Conservation (phyloP, 1,284 basidiomycete genomes). For the Sanghuangporus baumii region DNA sequence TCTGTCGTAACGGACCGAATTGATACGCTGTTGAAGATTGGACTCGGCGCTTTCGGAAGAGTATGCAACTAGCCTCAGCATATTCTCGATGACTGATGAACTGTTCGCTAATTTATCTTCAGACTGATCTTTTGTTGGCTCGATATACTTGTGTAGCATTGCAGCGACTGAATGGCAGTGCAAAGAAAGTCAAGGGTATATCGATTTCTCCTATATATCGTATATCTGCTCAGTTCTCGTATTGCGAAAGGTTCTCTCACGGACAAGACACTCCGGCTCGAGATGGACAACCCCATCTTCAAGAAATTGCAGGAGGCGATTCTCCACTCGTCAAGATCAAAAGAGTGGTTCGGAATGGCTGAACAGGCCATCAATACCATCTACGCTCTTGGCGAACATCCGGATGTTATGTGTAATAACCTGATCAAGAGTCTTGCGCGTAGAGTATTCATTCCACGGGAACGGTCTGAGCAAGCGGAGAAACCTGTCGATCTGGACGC, state of each 20-base stretch:
- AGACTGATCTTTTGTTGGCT: conserved; percentile 86
- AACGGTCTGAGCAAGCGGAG: conserved; percentile 8
- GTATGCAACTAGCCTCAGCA: conserved; percentile 31
- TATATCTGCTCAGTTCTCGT: not conserved
- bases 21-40: conserved; percentile 82
- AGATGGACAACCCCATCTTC: conserved; percentile 89
- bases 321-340: conserved; percentile 72
- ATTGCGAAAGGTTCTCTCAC: conserved; percentile 60
- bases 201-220: not conserved
- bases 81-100: not conserved
- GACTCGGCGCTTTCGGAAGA: conserved; percentile 84
- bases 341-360: conserved; percentile 93
- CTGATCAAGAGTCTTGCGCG: conserved; percentile 80
- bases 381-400: conserved; percentile 91
- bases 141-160: conserved; percentile 93
- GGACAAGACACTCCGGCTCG: conserved; percentile 82
- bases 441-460: conserved; percentile 53
- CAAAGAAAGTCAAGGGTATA: conserved; percentile 93
- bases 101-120: not conserved
- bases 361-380: conserved; percentile 97
- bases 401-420: conserved; percentile 78
- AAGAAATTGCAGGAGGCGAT: conserved; percentile 75
- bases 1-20: conserved; percentile 86
- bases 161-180: conserved; percentile 88
- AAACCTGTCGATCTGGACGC: conserved; percentile 34